Conservation (phyloP, 163 green algal species). For the Botryococcus braunii region DNA sequence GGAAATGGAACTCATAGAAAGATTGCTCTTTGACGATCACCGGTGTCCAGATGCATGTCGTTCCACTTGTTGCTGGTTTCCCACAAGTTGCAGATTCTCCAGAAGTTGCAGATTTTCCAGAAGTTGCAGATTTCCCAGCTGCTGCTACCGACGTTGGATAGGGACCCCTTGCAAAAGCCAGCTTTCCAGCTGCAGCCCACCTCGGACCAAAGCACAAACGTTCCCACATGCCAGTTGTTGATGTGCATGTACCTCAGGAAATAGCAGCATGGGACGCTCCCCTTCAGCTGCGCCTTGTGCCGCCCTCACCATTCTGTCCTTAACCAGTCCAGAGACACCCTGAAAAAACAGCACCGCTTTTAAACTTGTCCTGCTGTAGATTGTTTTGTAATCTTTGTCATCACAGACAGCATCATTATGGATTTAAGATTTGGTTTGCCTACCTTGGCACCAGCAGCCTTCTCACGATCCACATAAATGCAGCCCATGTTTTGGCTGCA, state of each 20-base stretch:
- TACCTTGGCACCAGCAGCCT: slow-evolving; percentile 3
- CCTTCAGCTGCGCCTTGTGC: background rate
- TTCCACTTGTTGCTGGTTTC: no score
- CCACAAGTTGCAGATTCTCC: no score
- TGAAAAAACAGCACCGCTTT: background rate
- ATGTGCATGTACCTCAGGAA: slow-evolving; percentile 52
- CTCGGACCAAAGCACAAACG: no score
- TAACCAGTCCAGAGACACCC: slow-evolving; percentile 40
- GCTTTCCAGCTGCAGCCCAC: no score
- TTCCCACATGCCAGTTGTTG: no score
- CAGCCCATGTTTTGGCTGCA: slow-evolving; percentile 71
- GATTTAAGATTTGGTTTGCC: slow-evolving; percentile 8
- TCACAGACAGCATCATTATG: background rate
- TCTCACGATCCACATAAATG: slow-evolving; percentile 80
- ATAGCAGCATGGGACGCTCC: slow-evolving; percentile 65
- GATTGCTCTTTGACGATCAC: no score
- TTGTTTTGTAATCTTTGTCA: no score
- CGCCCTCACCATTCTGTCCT: slow-evolving; percentile 43
- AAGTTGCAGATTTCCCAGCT: no score
- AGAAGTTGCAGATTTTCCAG: no score
- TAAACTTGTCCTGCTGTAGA: background rate
- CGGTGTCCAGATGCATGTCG: no score
- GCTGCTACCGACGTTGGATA: no score
- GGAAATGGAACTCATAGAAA: background rate
- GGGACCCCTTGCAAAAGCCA: no score